Base-by-base conservation (phyloP, 2,329 filamentous ascomycete genomes). In the Diplodia seriata region DNA sequence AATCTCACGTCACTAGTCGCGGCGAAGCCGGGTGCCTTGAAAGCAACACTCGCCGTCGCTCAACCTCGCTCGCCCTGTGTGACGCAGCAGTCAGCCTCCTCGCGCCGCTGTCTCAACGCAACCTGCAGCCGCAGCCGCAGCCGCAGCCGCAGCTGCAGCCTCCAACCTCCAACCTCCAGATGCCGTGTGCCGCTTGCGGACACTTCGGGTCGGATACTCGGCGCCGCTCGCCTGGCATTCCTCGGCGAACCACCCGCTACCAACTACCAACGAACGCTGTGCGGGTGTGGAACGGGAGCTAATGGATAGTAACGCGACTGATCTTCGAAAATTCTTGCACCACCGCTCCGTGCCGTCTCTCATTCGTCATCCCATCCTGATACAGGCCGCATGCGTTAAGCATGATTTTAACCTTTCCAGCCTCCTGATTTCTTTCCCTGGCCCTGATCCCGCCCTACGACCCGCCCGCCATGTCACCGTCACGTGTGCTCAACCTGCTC, bases 11-110 rank as follows among this genome's bases (percentile, higher is more conserved):
- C 57, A 62, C 57, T 36, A 38, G 57, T 18, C 56, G 57, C 14
- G 18, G 40, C 57, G 43, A 43, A 50, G 57, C 57, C 59, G 47
- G 43, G 23, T 63, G 59, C 59, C 59, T 38, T 63, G 59, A n/a
- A 63, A 63, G 38, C 59, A 63, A 40, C 36, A 36, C 8, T 38
- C 23, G 38, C 8, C 33, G 33, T 3, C 8, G 3, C 33, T 36
- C 33, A 18, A 36, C 59, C 38, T 9, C 43, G 0, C 2, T 11
- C 6, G n/a, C 43, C 43, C 20, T 50, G 59, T 38, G n/a, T 62
- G 29, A 63, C 40, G 23, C 14, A n/a, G 38, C 43, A 47, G 43
- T 43, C 29, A 31, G 33, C 33, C 33, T 36, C 33, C 31, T 7
- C 31, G n/a, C 40, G 15, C 40, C 20, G 23, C 23, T 26, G 36